Evolutionary conservation across 139 green algal genomes (phyloP).

Genomic region (Chlorella vulgaris): DNA sequence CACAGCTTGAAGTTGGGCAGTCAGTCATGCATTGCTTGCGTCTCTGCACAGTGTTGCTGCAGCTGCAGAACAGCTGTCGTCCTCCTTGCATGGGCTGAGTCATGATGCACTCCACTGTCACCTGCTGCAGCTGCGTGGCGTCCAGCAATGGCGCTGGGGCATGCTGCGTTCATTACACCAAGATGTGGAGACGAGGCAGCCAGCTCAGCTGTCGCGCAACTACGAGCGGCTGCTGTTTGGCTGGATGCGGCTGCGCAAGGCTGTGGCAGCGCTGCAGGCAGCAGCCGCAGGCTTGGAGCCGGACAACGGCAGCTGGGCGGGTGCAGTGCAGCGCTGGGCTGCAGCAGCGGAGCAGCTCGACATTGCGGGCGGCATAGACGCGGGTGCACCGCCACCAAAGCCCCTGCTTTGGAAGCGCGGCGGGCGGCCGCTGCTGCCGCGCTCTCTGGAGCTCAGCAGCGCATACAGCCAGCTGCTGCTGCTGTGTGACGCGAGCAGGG

Average conservation of each 20-base stretch:
- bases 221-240: constrained; percentile 62
- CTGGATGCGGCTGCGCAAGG: constrained; percentile 63
- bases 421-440: constrained; percentile 76
- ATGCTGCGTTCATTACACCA: constrained; percentile 61
- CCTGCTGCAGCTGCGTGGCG: constrained; percentile 31
- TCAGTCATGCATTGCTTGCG: no score
- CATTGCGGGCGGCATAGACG: constrained; percentile 40
- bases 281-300: not conserved
- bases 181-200: not conserved
- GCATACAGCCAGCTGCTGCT: constrained; percentile 27
- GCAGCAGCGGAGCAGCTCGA: constrained; percentile 34
- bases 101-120: no score
- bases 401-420: constrained; percentile 80
- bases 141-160: constrained; percentile 56
- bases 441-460: constrained; percentile 44
- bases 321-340: constrained; percentile 7
- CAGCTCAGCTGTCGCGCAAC: constrained; percentile 23
- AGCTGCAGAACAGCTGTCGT: no score
- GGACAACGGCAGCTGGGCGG: not conserved
- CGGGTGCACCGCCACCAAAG: constrained; percentile 47
- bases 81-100: no score
- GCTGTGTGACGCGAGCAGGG: constrained; percentile 35
- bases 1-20: no score
- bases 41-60: no score
- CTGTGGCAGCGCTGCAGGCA: constrained; percentile 40